Base-by-base conservation (phyloP, 2,329 filamentous ascomycete genomes). In the Xylariaceae sp. region DNA sequence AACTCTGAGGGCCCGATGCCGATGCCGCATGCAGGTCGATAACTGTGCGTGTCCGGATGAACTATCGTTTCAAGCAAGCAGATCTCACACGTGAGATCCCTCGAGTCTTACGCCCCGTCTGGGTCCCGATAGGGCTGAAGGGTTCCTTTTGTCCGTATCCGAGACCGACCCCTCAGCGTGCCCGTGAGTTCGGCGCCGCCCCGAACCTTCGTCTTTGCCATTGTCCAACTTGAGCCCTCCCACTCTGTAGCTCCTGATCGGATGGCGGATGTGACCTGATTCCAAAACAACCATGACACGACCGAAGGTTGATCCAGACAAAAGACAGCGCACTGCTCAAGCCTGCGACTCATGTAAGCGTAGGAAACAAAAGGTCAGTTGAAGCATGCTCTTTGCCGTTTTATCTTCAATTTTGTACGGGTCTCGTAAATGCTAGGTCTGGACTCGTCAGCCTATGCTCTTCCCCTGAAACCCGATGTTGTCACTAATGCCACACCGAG, bases 271-370 rank as follows among this genome's bases (percentile, higher is more conserved):
- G 69, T 70, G 64, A 71, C 68, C 68, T 69, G 57, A 64, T 58
- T 50, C 66, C 60, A 47, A 60, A 64, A 67, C 59, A 65, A 70
- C 64, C 63, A 73, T 73, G 83, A 80, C 80, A 65, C 77, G 82
- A 66, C 77, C 77, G 54, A 82, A 78, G 70, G 80, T 85, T 61
- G 76, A 80, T 37, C 77, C 79, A 65, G 82, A 86, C 64, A 82
- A 85, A 71, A 79, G 85, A 64, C 81, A 84, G 73, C 81, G 85
- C 66, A 87, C 81, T 55, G 82, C 82, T 30, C 81, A 84, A 66
- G 85, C 85, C 47, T 88, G 85, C 71, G 82, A 86, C 64, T 82
- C 77, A 63, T 88, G 85, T 75, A 87, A 86, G 73, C 78, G 80
- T 61, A 80, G 85, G 62, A 88, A 88, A 71, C 85, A 88, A 74